A percentile compares a stretch with the other conserved stretches of the same genome.
phyloP scores from a whole-genome alignment of 2,329 filamentous ascomycete species.

The Plectosphaerella plurivora region DNA sequence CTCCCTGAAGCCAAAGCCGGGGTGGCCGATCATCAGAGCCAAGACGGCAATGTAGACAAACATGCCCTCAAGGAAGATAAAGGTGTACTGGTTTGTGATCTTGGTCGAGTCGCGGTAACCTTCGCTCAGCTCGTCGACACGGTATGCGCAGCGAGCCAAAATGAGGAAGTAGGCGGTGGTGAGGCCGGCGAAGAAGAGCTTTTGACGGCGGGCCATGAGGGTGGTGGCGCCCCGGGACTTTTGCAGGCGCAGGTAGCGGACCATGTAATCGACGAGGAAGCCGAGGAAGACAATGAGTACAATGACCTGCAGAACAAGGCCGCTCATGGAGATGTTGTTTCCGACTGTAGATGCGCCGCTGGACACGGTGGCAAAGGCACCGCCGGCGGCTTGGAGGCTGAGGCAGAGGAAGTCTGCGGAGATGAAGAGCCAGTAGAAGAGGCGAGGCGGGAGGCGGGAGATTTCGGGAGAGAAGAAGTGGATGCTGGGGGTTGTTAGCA shows the following conservation, averaged over 20 bases:
- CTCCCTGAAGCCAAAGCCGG: slow-evolving; percentile 30
- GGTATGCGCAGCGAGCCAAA: slow-evolving; percentile 56
- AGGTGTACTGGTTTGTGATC: slow-evolving; percentile 45
- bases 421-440: slow-evolving; percentile 43
- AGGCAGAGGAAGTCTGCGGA: slow-evolving; percentile 51
- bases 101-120: slow-evolving; percentile 51
- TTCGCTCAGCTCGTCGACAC: slow-evolving; percentile 60
- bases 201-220: slow-evolving; percentile 16
- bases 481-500: slow-evolving; percentile 23
- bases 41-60: slow-evolving; percentile 32
- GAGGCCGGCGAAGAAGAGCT: slow-evolving; percentile 47
- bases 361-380: slow-evolving; percentile 42
- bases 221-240: slow-evolving; percentile 14
- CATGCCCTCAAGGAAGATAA: slow-evolving; percentile 51
- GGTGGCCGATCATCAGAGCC: slow-evolving; percentile 34
- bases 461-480: slow-evolving; percentile 30
- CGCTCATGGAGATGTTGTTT: slow-evolving; percentile 36
- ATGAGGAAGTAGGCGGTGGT: slow-evolving; percentile 52
- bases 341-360: slow-evolving; percentile 38
- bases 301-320: slow-evolving; percentile 54
- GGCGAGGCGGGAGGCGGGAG: slow-evolving; percentile 33
- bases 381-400: slow-evolving; percentile 50
- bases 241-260: slow-evolving; percentile 27
- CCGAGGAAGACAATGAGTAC: slow-evolving; percentile 48
- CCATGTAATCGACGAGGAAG: slow-evolving; percentile 43